Percentiles rank a stretch among this genome's conserved stretches.
These are phyloP conservation scores for Trichoderma atrobrunneum DNA, from an alignment of 2,329 filamentous ascomycete genomes.

Conservation along the genomic window DNA sequence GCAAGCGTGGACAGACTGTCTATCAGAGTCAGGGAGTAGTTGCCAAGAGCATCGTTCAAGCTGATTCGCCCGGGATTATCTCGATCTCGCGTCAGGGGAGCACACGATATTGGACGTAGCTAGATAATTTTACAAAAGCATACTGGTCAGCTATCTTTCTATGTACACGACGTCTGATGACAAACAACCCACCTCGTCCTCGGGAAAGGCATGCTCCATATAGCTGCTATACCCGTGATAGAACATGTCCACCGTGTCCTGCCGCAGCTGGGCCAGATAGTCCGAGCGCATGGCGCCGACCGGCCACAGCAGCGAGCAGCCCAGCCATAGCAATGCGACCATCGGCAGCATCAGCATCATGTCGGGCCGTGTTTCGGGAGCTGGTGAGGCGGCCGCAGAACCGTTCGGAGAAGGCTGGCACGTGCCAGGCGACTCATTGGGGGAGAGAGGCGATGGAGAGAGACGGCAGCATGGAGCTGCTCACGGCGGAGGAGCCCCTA, in stretches of 20 bases:
- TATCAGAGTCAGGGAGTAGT: slow-evolving; percentile 93
- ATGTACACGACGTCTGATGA: neutral
- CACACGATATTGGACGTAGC: slow-evolving; percentile 82
- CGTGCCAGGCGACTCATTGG: slow-evolving; percentile 27
- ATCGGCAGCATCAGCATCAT: slow-evolving; percentile 35
- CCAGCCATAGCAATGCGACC: slow-evolving; percentile 26
- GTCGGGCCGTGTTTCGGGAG: slow-evolving; percentile 20
- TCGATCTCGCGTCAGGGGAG: slow-evolving; percentile 78
- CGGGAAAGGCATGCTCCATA: slow-evolving; percentile 88
- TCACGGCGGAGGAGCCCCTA: neutral
- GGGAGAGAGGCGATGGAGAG: slow-evolving; percentile 11
- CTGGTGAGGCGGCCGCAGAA: neutral
- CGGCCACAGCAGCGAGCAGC: slow-evolving; percentile 41
- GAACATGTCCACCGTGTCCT: slow-evolving; percentile 74
- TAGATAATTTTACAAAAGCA: slow-evolving; percentile 35
- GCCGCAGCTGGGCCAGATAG: slow-evolving; percentile 54
- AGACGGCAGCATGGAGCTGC: slow-evolving; percentile 13
- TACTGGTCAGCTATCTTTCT: neutral
- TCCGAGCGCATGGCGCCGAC: slow-evolving; percentile 53
- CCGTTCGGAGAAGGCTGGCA: slow-evolving; percentile 22
- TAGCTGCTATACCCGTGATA: slow-evolving; percentile 97
- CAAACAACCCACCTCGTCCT: slow-evolving; percentile 67
- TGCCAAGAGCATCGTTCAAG: slow-evolving; percentile 92
- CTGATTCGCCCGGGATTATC: slow-evolving; percentile 77
- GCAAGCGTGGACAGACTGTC: slow-evolving; percentile 93